Percentiles rank a stretch among this genome's conserved stretches.
Evolutionary conservation across 2,329 filamentous ascomycete species (phyloP).

Genomic region (Cyphellophora europaea): DNA sequence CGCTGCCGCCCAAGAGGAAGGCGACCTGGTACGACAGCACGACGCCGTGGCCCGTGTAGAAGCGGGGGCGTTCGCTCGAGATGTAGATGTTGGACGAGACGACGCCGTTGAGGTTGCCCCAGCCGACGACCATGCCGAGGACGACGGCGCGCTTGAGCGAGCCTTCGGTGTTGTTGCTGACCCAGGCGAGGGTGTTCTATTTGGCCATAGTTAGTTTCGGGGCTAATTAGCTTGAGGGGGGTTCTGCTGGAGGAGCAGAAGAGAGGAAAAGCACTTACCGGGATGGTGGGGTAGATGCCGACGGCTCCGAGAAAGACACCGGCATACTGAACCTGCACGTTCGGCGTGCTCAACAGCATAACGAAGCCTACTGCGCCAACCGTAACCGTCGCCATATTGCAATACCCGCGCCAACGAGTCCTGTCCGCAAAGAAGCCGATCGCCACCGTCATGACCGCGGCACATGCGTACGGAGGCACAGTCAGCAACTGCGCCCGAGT

Average conservation of each 20-base stretch:
- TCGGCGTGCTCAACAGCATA: conserved; percentile 57
- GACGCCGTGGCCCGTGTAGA: conserved; percentile 61
- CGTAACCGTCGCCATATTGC: conserved; percentile 61
- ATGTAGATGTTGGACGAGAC: conserved; percentile 66
- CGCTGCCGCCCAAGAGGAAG: conserved; percentile 54
- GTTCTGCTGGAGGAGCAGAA: too few species aligned
- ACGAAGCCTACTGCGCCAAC: conserved; percentile 67
- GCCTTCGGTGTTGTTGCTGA: conserved; percentile 78
- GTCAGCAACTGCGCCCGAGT: conserved; percentile 56
- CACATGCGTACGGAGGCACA: conserved; percentile 55
- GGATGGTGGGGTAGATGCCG: conserved; percentile 80
- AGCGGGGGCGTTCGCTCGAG: conserved; percentile 49
- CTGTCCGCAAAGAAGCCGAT: conserved; percentile 62
- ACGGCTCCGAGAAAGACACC: conserved; percentile 76
- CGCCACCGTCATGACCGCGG: conserved; percentile 43
- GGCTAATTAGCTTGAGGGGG: too few species aligned
- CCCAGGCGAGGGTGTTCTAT: conserved; percentile 64
- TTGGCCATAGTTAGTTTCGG: too few species aligned
- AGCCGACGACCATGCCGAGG: conserved; percentile 78
- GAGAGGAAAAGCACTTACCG: too few species aligned
- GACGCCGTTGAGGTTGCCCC: conserved; percentile 85
- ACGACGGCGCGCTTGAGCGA: conserved; percentile 86
- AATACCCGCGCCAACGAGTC: conserved; percentile 35
- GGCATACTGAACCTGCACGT: conserved; percentile 63
- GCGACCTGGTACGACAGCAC: conserved; percentile 64